Conservation (phyloP, 2,329 filamentous ascomycete species). For the Aquanectria penicillioides region DNA sequence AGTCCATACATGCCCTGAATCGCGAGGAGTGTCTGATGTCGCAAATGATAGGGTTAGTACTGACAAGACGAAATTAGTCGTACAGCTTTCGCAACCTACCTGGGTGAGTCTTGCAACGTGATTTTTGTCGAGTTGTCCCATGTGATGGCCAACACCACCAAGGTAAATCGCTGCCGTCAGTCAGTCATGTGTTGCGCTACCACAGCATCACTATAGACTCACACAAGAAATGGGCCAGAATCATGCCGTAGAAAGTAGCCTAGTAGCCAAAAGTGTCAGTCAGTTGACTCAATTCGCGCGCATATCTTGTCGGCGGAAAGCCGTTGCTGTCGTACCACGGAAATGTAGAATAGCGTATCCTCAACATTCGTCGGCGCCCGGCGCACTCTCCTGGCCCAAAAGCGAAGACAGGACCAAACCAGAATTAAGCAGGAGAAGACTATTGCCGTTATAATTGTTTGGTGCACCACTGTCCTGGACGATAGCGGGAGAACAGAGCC, state of each 20-base stretch:
- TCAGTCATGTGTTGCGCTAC: neutral
- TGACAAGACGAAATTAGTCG: neutral
- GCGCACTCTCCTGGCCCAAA: conserved; percentile 23
- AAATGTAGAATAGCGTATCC: conserved; percentile 25
- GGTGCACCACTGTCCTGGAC: conserved; percentile 14
- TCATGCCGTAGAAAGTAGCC: conserved; percentile 25
- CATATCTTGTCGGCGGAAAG: too few relatives aligned
- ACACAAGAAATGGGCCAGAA: conserved; percentile 19
- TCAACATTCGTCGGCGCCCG: conserved; percentile 22
- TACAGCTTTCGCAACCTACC: conserved; percentile 7
- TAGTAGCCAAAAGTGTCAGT: conserved; percentile 5
- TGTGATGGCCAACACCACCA: conserved; percentile 27
- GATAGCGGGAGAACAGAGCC: conserved; percentile 11
- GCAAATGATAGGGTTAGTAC: neutral
- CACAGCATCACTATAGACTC: neutral
- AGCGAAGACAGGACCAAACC: conserved; percentile 19
- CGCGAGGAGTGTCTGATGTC: conserved; percentile 20
- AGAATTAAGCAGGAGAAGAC: conserved; percentile 23
- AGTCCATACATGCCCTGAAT: conserved; percentile 28
- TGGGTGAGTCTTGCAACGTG: conserved; percentile 27
- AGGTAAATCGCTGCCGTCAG: conserved; percentile 18
- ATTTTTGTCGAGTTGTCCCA: conserved; percentile 17
- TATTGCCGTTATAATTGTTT: conserved; percentile 21
- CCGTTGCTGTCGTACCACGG: conserved; percentile 22
- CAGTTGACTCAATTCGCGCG: neutral